phyloP scores from a whole-genome alignment of 169 alveolate species.

The Babesia caballi region DNA sequence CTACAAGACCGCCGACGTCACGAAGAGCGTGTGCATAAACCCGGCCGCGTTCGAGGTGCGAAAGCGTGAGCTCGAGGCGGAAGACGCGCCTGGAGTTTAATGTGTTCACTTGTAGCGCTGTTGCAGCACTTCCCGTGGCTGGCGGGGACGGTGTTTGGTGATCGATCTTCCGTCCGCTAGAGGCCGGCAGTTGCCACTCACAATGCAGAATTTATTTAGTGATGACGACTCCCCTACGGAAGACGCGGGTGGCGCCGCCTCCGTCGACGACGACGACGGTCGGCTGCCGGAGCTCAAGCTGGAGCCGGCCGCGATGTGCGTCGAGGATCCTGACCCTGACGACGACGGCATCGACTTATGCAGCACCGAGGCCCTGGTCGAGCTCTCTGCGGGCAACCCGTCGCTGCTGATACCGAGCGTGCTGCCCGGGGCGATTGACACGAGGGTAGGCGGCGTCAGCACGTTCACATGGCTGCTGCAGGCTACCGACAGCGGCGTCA shows the following conservation, averaged over 20 bases:
- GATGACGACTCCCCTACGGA: constrained; percentile 1
- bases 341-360: constrained; percentile 51
- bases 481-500: background rate
- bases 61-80: background rate
- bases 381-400: constrained; percentile 48
- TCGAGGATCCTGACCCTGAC: background rate
- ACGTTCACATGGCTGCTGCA: background rate
- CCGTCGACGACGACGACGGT: background rate
- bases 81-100: background rate
- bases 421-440: constrained; percentile 41
- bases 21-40: constrained; percentile 83
- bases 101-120: background rate
- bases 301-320: background rate
- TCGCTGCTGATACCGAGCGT: constrained; percentile 32
- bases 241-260: background rate
- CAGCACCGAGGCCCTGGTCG: constrained; percentile 44
- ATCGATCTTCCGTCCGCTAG: no score
- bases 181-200: background rate
- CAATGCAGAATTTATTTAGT: constrained; percentile 16
- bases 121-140: background rate
- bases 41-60: constrained; percentile 66
- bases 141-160: background rate
- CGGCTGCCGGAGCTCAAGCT: background rate
- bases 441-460: constrained; percentile 5
- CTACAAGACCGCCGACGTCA: constrained; percentile 88